phyloP scores from a whole-genome alignment of 495 filamentous ascomycete genomes.

The Neohortaea acidophila region DNA sequence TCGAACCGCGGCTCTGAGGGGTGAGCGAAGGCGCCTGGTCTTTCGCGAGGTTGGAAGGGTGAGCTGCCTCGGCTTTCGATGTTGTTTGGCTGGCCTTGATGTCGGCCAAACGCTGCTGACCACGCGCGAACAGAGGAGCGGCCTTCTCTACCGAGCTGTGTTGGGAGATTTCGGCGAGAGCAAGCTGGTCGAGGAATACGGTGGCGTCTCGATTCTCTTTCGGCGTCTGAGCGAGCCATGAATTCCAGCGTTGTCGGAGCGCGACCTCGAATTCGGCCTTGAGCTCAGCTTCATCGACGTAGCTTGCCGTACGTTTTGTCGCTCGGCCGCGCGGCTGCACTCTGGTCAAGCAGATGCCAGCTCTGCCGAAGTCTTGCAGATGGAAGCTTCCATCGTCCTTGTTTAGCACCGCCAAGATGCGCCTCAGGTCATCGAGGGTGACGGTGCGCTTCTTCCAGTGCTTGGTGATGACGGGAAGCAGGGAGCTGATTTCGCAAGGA shows the following conservation, averaged over 20 bases:
- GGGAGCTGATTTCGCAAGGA: constrained; percentile 41
- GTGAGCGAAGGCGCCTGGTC: constrained; percentile 19
- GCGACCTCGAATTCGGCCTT: constrained; percentile 38
- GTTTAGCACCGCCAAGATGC: constrained; percentile 5
- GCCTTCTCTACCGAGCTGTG: constrained; percentile 33
- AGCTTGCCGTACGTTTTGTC: constrained; percentile 28
- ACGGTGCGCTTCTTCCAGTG: constrained; percentile 48
- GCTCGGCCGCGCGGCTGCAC: constrained; percentile 26
- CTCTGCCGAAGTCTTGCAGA: constrained; percentile 45
- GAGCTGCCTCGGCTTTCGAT: constrained; percentile 29
- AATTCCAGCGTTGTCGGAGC: constrained; percentile 34
- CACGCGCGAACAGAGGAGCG: constrained; percentile 34
- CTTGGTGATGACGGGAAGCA: constrained; percentile 40
- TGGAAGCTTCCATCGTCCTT: constrained; percentile 23
- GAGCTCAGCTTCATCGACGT: constrained; percentile 40
- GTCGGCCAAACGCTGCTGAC: constrained; percentile 46
- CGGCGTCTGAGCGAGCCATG: constrained; percentile 16
- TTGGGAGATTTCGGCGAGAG: constrained; percentile 36
- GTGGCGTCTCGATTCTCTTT: constrained; percentile 9
- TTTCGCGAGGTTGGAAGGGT: constrained; percentile 17
- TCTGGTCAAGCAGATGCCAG: constrained; percentile 34
- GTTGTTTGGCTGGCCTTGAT: constrained; percentile 35
- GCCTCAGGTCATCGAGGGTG: constrained; percentile 38
- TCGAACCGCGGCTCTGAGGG: constrained; percentile 19
- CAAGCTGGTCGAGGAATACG: constrained; percentile 39